phyloP scores from a whole-genome alignment of 2,329 filamentous ascomycete genomes.

The Penicillium digitatum region DNA sequence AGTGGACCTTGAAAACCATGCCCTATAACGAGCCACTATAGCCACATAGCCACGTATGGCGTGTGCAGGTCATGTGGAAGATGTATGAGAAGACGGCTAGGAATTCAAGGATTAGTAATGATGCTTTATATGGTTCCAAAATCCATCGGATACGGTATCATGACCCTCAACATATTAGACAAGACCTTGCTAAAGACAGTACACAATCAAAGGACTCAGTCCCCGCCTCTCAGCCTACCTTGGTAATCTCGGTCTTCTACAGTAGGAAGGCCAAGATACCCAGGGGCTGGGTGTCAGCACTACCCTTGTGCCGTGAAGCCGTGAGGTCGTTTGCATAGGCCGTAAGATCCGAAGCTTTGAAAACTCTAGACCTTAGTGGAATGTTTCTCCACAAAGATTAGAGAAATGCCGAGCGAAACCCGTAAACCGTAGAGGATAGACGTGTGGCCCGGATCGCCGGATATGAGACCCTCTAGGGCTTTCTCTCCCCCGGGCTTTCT shows the following conservation, averaged over 20 bases:
- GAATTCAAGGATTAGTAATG: background rate
- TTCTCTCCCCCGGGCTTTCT: background rate
- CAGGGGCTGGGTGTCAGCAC: background rate
- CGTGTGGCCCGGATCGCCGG: conserved; percentile 21
- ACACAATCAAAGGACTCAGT: background rate
- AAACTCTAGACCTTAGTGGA: background rate
- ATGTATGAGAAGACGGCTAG: background rate
- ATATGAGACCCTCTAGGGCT: conserved; percentile 4
- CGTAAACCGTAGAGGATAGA: background rate
- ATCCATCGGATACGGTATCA: background rate
- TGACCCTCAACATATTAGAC: background rate
- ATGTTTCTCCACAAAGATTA: background rate
- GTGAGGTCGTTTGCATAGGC: background rate
- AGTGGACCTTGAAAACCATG: background rate
- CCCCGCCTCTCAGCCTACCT: background rate
- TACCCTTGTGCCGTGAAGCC: background rate
- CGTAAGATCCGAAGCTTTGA: background rate
- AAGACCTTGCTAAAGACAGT: background rate
- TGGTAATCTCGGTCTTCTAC: background rate
- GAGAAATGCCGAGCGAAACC: conserved; percentile 5
- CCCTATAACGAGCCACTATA: background rate
- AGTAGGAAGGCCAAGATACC: background rate
- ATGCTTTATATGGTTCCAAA: background rate
- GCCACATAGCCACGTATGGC: background rate
- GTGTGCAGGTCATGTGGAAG: background rate